Evolutionary conservation across 1,284 basidiomycete species (phyloP).

Genomic region (Irpex sp.): DNA sequence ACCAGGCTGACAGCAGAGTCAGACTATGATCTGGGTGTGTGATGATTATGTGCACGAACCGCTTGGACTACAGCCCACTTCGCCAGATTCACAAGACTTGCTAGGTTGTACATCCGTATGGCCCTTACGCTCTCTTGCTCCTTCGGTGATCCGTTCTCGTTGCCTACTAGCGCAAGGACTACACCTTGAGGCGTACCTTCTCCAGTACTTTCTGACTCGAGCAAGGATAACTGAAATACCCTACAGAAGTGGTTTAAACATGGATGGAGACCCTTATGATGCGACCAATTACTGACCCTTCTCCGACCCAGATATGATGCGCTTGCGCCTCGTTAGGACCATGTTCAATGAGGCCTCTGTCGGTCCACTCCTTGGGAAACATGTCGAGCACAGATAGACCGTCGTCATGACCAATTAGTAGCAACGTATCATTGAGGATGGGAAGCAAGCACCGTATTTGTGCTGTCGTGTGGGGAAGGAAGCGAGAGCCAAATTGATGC

Average conservation of each 20-base stretch:
- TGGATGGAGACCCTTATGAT: neutral
- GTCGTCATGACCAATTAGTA: conserved; percentile 73
- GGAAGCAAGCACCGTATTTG: conserved; percentile 74
- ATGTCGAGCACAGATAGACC: conserved; percentile 77
- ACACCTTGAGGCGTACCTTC: conserved; percentile 68
- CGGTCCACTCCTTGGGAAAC: conserved; percentile 65
- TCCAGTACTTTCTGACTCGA: conserved; percentile 62
- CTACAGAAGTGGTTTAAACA: conserved; percentile 31
- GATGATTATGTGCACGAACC: conserved; percentile 33
- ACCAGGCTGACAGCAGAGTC: conserved; percentile 31
- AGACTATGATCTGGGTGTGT: neutral
- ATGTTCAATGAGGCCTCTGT: conserved; percentile 43
- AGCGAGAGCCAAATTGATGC: conserved; percentile 77
- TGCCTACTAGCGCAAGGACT: conserved; percentile 67
- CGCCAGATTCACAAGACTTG: conserved; percentile 68
- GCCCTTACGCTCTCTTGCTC: conserved; percentile 51
- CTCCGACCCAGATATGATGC: conserved; percentile 68
- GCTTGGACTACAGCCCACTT: conserved; percentile 68
- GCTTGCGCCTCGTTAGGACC: conserved; percentile 68
- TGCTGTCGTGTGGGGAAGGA: conserved; percentile 72
- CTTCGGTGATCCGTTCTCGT: conserved; percentile 45
- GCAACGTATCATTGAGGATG: conserved; percentile 52
- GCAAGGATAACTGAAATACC: conserved; percentile 69
- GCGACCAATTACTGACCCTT: conserved; percentile 47
- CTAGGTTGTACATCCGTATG: conserved; percentile 77